Base-by-base conservation (phyloP, 805 yeast species). In the Nakazawaea populi region DNA sequence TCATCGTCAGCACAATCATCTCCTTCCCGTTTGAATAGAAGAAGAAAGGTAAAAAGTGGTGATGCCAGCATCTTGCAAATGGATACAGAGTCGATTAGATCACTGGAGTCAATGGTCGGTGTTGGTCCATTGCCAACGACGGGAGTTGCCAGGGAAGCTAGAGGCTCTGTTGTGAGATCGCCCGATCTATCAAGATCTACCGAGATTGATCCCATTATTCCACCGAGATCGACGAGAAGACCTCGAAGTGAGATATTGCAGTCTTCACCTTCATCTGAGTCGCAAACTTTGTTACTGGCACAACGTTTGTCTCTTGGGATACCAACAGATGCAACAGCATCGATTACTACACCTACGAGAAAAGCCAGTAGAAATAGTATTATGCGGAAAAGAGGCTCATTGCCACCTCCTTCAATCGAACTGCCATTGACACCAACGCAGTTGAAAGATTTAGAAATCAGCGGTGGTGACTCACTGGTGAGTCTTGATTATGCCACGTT, bases 161-260 rank as follows among this genome's bases (percentile, higher is more conserved):
- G 12, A 4, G 31, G 12, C 14, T 32, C 18, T 10, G 12, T 12
- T 12, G 34, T 44, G 5, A 56, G 62, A 40, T 35, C 56, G 8
- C 69, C 69, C 5, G 67, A 62, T 42, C 55, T 55, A 45, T 59
- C 62, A 37, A 55, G 57, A 34, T 48, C 51, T 35, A 61, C 63
- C 1, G 60, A 59, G 31, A 42, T 65, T 27, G 61, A 58, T 38
- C 40, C 60, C 5, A 34, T 60, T 0, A 49, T 52, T 12, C 71
- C 71, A 5, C 61, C 67, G 10, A 59, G 71, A 53, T 67, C 71
- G 5, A 60, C 59, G 14, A 58, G 56, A 49, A 59, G 71, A 51
- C 68, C 67, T 38, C 44, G 49, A 38, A 52, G 55, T 44, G 40
- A 27, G 30, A 34, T 44, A n/a, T 6, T 47, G 4, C 14, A 32